These are phyloP conservation scores for Lagenaria siceraria DNA, from an alignment of 306 rosid species.

Conservation along the genomic window DNA sequence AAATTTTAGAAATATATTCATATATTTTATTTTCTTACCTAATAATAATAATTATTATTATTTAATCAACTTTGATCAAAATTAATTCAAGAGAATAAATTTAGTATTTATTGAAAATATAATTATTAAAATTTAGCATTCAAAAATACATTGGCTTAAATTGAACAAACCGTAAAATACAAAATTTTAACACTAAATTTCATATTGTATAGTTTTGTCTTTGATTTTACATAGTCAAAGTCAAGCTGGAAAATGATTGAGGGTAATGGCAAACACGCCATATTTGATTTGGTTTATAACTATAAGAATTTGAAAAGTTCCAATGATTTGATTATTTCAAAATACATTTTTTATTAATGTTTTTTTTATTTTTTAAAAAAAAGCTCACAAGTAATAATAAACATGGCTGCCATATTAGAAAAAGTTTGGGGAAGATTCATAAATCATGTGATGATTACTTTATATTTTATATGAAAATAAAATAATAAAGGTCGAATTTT, in stretches of 20 bases:
- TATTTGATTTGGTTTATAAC: neutral
- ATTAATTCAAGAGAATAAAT: too few species aligned
- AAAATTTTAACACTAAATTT: neutral
- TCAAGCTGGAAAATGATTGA: neutral
- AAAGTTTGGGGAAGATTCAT: neutral
- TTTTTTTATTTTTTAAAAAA: neutral
- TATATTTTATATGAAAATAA: neutral
- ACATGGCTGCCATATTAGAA: neutral
- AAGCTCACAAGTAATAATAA: neutral
- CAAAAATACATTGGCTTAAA: too few species aligned
- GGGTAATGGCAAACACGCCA: neutral
- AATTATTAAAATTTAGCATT: too few species aligned
- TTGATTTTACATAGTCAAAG: neutral
- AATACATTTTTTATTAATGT: neutral
- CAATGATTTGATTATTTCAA: neutral
- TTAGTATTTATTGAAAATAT: too few species aligned
- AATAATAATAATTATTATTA: too few species aligned
- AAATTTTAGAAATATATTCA: too few species aligned
- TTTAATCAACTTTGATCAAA: too few species aligned
- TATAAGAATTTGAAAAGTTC: neutral
- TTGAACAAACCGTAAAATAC: too few species aligned
- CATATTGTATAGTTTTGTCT: neutral
- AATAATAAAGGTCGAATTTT: neutral
- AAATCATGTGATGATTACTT: neutral
- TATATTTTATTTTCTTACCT: too few species aligned